phyloP scores from a whole-genome alignment of 1,284 basidiomycete genomes.

The Mycena sp. region DNA sequence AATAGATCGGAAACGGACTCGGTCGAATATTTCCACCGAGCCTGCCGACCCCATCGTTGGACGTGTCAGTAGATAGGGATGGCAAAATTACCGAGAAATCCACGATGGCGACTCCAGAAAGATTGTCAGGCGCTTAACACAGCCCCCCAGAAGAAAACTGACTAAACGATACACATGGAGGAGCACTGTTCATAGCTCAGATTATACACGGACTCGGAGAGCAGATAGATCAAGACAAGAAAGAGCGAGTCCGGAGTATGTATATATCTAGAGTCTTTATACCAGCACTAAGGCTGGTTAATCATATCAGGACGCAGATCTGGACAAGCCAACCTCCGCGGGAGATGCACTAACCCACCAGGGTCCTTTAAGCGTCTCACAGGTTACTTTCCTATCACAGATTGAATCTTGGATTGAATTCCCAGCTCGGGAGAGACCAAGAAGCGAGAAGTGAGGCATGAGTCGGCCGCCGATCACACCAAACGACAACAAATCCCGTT shows the following conservation, averaged over 20 bases:
- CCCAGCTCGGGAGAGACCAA: background rate
- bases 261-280: background rate
- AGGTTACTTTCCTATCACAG: background rate
- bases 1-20: constrained; percentile 76
- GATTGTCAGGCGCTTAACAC: constrained; percentile 7
- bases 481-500: background rate
- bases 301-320: too few species aligned
- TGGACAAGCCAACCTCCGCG: constrained; percentile 24
- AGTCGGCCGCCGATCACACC: constrained; percentile 18
- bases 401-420: background rate
- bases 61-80: constrained; percentile 22
- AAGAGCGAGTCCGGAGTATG: too few species aligned
- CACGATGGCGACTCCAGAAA: constrained; percentile 70
- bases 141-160: constrained; percentile 39
- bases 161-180: constrained; percentile 78
- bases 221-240: too few species aligned
- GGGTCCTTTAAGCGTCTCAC: constrained; percentile 3
- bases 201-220: too few species aligned
- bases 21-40: constrained; percentile 74
- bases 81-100: constrained; percentile 62
- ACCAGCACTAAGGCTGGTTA: too few species aligned
- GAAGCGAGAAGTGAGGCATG: background rate
- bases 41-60: constrained; percentile 48
- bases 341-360: constrained; percentile 11
- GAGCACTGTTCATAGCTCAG: constrained; percentile 52